Conservation (phyloP, 345 rosid genomes). For the Pugionium dolabratum region DNA sequence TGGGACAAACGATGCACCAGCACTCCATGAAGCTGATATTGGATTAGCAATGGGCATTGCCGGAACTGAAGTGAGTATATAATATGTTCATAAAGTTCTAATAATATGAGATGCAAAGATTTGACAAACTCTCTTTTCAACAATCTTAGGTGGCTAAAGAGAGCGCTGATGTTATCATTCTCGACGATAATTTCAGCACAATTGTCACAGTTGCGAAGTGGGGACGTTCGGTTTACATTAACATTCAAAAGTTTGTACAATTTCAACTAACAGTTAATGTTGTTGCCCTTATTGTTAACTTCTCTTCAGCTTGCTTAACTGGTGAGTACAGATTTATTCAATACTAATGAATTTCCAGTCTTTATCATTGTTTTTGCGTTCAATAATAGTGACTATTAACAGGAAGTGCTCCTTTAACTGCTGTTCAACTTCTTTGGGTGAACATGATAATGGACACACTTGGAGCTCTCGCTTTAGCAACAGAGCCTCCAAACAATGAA, state of each 20-base stretch:
- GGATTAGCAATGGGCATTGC: conserved; percentile 98
- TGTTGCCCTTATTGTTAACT: conserved; percentile 81
- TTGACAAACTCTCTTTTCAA: neutral
- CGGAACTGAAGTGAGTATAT: conserved; percentile 71
- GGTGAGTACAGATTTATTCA: conserved; percentile 43
- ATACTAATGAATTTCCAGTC: neutral
- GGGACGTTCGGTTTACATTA: conserved; percentile 91
- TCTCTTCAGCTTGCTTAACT: conserved; percentile 88
- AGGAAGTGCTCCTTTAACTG: conserved; percentile 77
- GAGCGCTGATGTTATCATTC: conserved; percentile 90
- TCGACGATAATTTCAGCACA: conserved; percentile 91
- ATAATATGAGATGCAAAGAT: neutral
- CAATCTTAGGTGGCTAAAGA: conserved; percentile 80
- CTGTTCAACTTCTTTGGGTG: conserved; percentile 84
- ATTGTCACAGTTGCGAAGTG: conserved; percentile 91
- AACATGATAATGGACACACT: conserved; percentile 84
- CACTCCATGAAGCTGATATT: conserved; percentile 92
- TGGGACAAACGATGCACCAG: conserved; percentile 96
- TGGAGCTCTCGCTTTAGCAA: conserved; percentile 89
- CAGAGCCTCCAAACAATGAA: conserved; percentile 71
- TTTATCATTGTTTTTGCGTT: too few relatives aligned
- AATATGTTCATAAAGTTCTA: neutral
- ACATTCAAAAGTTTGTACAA: conserved; percentile 92
- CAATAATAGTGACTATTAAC: neutral
- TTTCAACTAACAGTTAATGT: conserved; percentile 90